These are phyloP conservation scores for Coemansia sp. DNA, from an alignment of 192 early-diverging fungal species.

Conservation along the genomic window DNA sequence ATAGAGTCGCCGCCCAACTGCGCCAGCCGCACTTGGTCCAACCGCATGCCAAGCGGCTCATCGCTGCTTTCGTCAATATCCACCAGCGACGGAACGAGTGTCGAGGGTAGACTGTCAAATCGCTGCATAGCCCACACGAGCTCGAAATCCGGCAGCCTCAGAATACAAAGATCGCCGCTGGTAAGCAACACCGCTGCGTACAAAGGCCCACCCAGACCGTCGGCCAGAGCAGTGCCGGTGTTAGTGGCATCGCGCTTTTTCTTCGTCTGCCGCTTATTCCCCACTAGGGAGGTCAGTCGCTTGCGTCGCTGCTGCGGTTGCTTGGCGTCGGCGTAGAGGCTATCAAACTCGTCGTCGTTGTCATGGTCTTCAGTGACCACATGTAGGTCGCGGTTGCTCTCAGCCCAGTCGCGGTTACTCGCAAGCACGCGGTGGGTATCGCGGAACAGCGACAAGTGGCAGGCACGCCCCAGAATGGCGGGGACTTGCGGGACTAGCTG, in stretches of 20 bases:
- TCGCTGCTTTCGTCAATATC: constrained; percentile 8
- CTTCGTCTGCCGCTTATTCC: constrained; percentile 9
- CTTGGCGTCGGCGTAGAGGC: constrained; percentile 30
- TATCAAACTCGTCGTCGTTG: constrained; percentile 32
- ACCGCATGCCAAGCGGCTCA: constrained; percentile 3
- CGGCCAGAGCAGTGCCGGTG: not conserved
- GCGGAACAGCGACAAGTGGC: constrained; percentile 33
- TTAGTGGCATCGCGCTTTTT: constrained; percentile 3
- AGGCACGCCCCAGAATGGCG: not conserved
- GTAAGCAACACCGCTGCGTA: constrained; percentile 15
- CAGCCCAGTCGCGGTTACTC: constrained; percentile 34
- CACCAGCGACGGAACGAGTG: not conserved
- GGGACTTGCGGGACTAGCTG: constrained; percentile 20
- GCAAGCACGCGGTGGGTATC: constrained; percentile 28
- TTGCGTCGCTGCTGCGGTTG: constrained; percentile 15
- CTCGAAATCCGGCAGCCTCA: constrained; percentile 35
- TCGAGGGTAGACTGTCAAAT: constrained; percentile 33
- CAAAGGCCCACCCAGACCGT: constrained; percentile 7
- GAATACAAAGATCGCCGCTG: constrained; percentile 28
- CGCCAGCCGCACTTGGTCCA: constrained; percentile 39
- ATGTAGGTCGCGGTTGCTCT: constrained; percentile 22
- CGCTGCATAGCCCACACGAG: constrained; percentile 31
- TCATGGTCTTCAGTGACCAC: constrained; percentile 1
- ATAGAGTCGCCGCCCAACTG: constrained; percentile 37
- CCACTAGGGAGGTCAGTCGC: constrained; percentile 3